Conservation (phyloP, 805 yeast species). For the Metschnikowia sp. region DNA sequence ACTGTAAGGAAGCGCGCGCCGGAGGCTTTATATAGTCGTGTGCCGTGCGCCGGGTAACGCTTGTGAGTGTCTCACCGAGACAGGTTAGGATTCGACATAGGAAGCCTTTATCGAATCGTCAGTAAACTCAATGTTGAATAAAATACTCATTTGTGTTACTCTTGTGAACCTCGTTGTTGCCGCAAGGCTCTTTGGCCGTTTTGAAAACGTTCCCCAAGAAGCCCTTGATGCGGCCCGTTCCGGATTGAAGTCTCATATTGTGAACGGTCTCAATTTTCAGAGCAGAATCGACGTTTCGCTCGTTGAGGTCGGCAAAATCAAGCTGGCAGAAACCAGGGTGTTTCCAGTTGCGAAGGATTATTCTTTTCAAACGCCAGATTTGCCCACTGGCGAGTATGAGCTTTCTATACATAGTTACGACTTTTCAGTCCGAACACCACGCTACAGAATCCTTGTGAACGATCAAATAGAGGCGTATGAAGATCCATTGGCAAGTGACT, state of each 20-base stretch:
- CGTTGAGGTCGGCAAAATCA: background rate
- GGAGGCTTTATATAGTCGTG: slow-evolving; percentile 11
- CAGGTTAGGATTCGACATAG: background rate
- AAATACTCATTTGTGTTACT: background rate
- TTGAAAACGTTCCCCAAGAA: slow-evolving; percentile 27
- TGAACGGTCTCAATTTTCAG: slow-evolving; percentile 37
- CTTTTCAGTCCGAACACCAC: slow-evolving; percentile 23
- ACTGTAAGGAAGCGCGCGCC: background rate
- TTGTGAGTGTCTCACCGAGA: background rate
- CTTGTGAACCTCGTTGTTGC: background rate
- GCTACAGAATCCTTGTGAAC: slow-evolving; percentile 27
- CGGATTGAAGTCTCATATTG: slow-evolving; percentile 14
- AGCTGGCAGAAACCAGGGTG: background rate
- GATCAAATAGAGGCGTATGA: slow-evolving; percentile 22
- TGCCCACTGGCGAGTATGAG: slow-evolving; percentile 33
- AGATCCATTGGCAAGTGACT: slow-evolving; percentile 17
- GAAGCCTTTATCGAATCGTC: background rate
- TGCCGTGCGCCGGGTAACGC: slow-evolving; percentile 25
- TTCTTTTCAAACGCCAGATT: slow-evolving; percentile 22
- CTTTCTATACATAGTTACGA: slow-evolving; percentile 35
- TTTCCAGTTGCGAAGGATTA: slow-evolving; percentile 24
- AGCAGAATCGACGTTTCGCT: slow-evolving; percentile 28
- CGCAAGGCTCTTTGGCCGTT: slow-evolving; percentile 23
- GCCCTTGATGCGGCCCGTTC: slow-evolving; percentile 12
- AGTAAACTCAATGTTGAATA: background rate